Base-by-base conservation (phyloP, 352 stramenopile species). In the Phytopythium litorale region DNA sequence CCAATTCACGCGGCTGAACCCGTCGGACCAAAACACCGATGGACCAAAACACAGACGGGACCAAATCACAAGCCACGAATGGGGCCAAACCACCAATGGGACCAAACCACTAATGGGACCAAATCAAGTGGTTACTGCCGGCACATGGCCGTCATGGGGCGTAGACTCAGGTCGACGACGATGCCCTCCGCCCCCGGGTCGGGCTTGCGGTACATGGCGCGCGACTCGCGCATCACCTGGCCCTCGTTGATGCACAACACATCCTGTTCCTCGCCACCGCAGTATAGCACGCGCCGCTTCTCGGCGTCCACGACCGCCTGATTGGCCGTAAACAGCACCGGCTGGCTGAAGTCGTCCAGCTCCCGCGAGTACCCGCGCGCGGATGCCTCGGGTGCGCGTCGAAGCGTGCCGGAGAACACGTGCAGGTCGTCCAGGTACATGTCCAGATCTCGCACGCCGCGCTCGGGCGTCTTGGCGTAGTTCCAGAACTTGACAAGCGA, bases 401-500 rank as follows among this genome's bases (percentile, higher is more conserved):
- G 75, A 8, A 93, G 58, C 11, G 71, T 72, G 9, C 84, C 84
- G 9, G 82, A 89, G 64, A 87, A 93, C 18, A 96, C 70, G 49
- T 84, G 86, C n/a, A 91, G 56, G 60, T 96, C 87, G 53, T 97
- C 90, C 5, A 97, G 21, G 62, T 89, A 93, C 59, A 97, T 85
- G 52, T 92, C 80, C 54, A 97, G 43, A 7, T 95, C 85, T 37
- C 87, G 84, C 2, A 89, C 89, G 1, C 90, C 89, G 56, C 90
- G 82, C 51, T 90, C 80, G 0, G 88, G 81, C 0, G 89, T 94
- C 56, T 95, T 96, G 63, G 68, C 83, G 66, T 97, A 97, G 54
- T 97, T 97, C 81, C 82, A 96, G 52, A 96, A 83, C 65, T 93
- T 96, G 59, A 96, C 81, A 60, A 93, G 78, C 1, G 85, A 95